Evolutionary conservation across 495 filamentous ascomycete species (phyloP).

Genomic region (Diplogelasinospora grovesii): DNA sequence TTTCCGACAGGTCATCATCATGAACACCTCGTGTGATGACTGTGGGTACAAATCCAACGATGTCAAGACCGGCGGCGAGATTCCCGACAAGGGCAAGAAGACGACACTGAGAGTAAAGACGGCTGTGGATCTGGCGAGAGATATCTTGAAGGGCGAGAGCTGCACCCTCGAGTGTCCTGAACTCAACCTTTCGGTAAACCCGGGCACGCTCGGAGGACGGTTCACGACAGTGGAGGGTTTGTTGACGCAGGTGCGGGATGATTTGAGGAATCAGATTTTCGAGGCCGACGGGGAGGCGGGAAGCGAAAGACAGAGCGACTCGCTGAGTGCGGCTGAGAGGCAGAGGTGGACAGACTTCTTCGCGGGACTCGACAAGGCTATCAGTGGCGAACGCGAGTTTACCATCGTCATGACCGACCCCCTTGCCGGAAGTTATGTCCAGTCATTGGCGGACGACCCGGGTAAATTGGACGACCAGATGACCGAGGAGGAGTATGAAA

Average conservation of each 20-base stretch:
- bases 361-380: slow-evolving; percentile 61
- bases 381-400: slow-evolving; percentile 75
- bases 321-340: slow-evolving; percentile 54
- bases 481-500: slow-evolving; percentile 72
- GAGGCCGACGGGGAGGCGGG: slow-evolving; percentile 49
- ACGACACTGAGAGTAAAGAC: slow-evolving; percentile 72
- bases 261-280: slow-evolving; percentile 80
- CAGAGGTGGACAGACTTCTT: slow-evolving; percentile 80
- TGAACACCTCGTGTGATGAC: slow-evolving; percentile 77
- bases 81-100: slow-evolving; percentile 78
- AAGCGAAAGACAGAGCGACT: slow-evolving; percentile 52
- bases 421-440: slow-evolving; percentile 84
- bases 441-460: slow-evolving; percentile 66
- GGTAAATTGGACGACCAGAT: slow-evolving; percentile 74
- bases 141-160: slow-evolving; percentile 95
- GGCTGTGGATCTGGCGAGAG: slow-evolving; percentile 72
- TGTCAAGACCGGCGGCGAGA: slow-evolving; percentile 89
- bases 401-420: slow-evolving; percentile 84
- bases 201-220: slow-evolving; percentile 88
- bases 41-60: slow-evolving; percentile 96
- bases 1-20: slow-evolving; percentile 92
- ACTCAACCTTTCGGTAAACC: slow-evolving; percentile 73
- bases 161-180: slow-evolving; percentile 80
- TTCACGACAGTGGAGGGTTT: slow-evolving; percentile 97
- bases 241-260: slow-evolving; percentile 85